A percentile compares a stretch with the other conserved stretches of the same genome.
Conservation (phyloP, 1,284 basidiomycete genomes). For the Leccinum variabile region DNA sequence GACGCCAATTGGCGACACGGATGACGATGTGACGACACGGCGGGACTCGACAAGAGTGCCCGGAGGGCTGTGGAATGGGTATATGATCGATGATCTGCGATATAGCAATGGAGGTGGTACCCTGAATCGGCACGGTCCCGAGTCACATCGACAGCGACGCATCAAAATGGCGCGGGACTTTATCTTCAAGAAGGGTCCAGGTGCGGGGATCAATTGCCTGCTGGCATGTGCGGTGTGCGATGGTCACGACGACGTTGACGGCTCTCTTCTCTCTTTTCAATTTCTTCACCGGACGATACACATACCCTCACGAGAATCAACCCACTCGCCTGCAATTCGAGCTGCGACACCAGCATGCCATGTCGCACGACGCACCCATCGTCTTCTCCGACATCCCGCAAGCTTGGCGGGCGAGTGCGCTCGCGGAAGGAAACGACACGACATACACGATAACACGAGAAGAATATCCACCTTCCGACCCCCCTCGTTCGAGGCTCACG, state of each 20-base stretch:
- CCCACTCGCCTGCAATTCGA: conserved; percentile 48
- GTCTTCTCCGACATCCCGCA: conserved; percentile 56
- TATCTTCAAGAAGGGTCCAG: too few relatives aligned
- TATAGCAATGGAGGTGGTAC: too few relatives aligned
- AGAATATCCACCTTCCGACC: conserved; percentile 47
- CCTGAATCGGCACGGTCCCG: too few relatives aligned
- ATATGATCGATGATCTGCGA: too few relatives aligned
- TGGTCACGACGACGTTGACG: conserved; percentile 48
- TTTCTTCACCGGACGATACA: conserved; percentile 28
- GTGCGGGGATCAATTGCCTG: background rate
- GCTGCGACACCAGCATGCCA: conserved; percentile 66
- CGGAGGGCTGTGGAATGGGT: too few relatives aligned
- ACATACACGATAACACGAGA: conserved; percentile 44
- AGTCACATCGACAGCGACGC: too few relatives aligned
- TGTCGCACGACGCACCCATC: conserved; percentile 53
- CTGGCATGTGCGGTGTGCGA: conserved; percentile 30
- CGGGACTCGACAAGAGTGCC: too few relatives aligned
- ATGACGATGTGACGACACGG: too few relatives aligned
- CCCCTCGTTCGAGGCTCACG: conserved; percentile 50
- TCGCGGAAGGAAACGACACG: conserved; percentile 20
- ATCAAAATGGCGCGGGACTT: too few relatives aligned
- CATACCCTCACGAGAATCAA: conserved; percentile 5
- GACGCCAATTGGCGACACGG: too few relatives aligned
- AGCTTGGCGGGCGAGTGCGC: background rate
- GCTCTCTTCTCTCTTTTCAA: conserved; percentile 42